Base-by-base conservation (phyloP, 345 rosid genomes). In the Camelina hispida region DNA sequence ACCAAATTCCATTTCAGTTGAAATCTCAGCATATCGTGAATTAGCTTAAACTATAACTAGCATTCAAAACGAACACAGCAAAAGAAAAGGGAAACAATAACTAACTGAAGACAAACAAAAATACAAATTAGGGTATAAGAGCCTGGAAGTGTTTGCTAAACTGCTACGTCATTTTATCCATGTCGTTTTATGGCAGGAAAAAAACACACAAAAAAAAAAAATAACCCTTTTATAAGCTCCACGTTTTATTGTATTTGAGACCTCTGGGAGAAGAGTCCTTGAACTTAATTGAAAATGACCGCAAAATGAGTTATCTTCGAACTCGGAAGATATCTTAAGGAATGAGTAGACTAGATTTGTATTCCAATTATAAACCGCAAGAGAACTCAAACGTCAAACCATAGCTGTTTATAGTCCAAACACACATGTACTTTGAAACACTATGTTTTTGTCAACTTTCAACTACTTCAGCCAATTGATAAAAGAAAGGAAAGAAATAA, bases 401-500 rank as follows among this genome's bases (percentile, higher is more conserved):
- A 65, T 48, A 63, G 34, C 42, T 47, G 35, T 35, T 6, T 56
- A 46, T 55, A 35, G 17, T 62, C 51, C 64, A 52, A 69, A 58
- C 46, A 66, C 63, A 68, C 57, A 53, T 64, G 62, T 17, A 50
- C 20, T 69, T 54, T 17, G 58, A 69, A 25, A 77, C 57, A 53
- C 35, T 7, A 16, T 4, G 66, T 62, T 28, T 68, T 12, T 38
- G 68, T 28, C 53, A 47, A 64, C 55, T 48, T 47, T 58, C 48
- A 57, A 78, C 60, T 68, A 59, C 65, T 71, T 44, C 53, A 2
- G 35, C 23, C 63, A 67, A 67, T 55, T 55, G 58, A 71, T 18
- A 55, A 73, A 50, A 42, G 59, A 50, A 65, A 71, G 68, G 73
- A 68, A 76, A 67, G 72, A 67, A 61, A 62, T 23, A 70, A 38